Percentiles rank a stretch among this genome's conserved stretches.
These are phyloP conservation scores for Pseudotulostoma volvatum DNA, from an alignment of 495 filamentous ascomycete genomes.

Conservation along the genomic window DNA sequence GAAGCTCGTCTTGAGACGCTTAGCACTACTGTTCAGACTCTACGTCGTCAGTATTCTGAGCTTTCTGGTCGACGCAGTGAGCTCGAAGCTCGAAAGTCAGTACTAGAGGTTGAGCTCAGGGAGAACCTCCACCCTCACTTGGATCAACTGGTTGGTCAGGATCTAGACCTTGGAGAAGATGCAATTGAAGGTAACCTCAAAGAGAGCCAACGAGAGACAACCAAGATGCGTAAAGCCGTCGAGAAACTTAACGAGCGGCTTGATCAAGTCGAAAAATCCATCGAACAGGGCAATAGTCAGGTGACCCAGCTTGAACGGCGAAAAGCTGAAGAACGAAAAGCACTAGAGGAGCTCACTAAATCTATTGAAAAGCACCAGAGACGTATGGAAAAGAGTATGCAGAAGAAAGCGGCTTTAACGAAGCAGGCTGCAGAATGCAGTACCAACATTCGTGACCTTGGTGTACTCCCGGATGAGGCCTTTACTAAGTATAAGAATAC, in stretches of 20 bases:
- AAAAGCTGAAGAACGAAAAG: slow-evolving; percentile 47
- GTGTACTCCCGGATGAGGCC: slow-evolving; percentile 85
- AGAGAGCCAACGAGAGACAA: slow-evolving; percentile 67
- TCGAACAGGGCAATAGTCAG: slow-evolving; percentile 44
- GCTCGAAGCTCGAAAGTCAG: slow-evolving; percentile 60
- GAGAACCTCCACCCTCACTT: slow-evolving; percentile 73
- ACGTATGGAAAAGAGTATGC: slow-evolving; percentile 78
- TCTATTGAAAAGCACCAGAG: slow-evolving; percentile 81
- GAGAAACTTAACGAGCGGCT: slow-evolving; percentile 49
- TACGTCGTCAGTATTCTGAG: slow-evolving; percentile 58
- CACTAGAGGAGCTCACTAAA: slow-evolving; percentile 58
- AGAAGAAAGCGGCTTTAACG: slow-evolving; percentile 62
- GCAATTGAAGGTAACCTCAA: slow-evolving; percentile 50
- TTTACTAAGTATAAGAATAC: slow-evolving; percentile 78
- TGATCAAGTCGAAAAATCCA: slow-evolving; percentile 50
- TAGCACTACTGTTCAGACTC: slow-evolving; percentile 46
- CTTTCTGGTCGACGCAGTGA: slow-evolving; percentile 58
- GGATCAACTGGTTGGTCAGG: slow-evolving; percentile 70
- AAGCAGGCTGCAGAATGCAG: slow-evolving; percentile 62
- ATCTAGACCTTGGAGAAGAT: slow-evolving; percentile 48
- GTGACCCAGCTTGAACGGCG: slow-evolving; percentile 45
- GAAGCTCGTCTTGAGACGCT: slow-evolving; percentile 64
- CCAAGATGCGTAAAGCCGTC: slow-evolving; percentile 47
- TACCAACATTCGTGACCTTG: slow-evolving; percentile 80
- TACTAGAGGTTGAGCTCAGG: slow-evolving; percentile 68